phyloP scores from a whole-genome alignment of 179 eudicot species.

The Vitellaria paradoxa region DNA sequence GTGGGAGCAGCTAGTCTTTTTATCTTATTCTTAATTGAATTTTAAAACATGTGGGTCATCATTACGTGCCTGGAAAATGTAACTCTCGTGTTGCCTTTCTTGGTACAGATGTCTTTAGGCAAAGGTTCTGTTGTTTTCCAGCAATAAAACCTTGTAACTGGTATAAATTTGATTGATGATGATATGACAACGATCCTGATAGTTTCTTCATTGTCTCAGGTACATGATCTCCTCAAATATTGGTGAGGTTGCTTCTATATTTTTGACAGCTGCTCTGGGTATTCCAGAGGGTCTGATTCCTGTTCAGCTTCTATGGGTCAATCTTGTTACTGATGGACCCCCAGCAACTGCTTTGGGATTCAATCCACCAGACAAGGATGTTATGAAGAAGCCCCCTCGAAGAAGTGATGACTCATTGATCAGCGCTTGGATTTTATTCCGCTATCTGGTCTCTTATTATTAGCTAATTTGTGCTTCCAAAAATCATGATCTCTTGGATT shows the following conservation, averaged over 20 bases:
- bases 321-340: conserved; percentile 98
- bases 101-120: no score
- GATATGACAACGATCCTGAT: background rate
- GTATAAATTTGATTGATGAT: background rate
- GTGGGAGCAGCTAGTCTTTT: no score
- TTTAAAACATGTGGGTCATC: no score
- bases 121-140: no score
- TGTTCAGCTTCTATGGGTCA: conserved; percentile 98
- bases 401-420: conserved; percentile 88
- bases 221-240: conserved; percentile 98
- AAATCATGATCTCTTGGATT: background rate
- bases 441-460: conserved; percentile 58
- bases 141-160: no score
- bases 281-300: conserved; percentile 97
- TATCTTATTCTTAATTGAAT: no score
- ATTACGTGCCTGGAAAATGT: no score
- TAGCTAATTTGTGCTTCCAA: background rate
- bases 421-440: conserved; percentile 88
- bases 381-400: conserved; percentile 93
- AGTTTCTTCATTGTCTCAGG: conserved; percentile 32
- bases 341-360: conserved; percentile 99
- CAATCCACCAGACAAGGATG: conserved; percentile 93
- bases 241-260: conserved; percentile 90
- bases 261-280: conserved; percentile 92
- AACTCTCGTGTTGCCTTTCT: no score